Conservation (phyloP, 169 alveolate species). For the Plasmodium chabaudi region DNA sequence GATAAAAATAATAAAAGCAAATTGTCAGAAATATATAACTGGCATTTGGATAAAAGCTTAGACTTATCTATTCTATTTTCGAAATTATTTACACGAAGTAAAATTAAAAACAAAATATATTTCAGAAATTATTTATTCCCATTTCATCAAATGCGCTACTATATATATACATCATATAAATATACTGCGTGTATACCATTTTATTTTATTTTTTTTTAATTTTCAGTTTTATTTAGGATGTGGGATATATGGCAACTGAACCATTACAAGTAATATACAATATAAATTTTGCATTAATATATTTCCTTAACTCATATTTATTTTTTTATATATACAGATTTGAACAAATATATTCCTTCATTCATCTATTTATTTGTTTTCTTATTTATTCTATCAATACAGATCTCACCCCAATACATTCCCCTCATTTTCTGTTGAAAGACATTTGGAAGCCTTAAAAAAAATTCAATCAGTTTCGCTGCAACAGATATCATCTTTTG, state of each 20-base stretch:
- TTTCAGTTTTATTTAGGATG: constrained; percentile 63
- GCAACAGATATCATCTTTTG: constrained; percentile 61
- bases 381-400: neutral
- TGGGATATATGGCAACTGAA: constrained; percentile 75
- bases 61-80: constrained; percentile 65
- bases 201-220: constrained; percentile 2
- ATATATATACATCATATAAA: neutral
- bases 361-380: neutral
- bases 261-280: constrained; percentile 58
- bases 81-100: constrained; percentile 66
- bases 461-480: constrained; percentile 66
- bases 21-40: constrained; percentile 50
- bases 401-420: constrained; percentile 57
- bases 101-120: constrained; percentile 1
- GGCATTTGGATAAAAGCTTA: constrained; percentile 67
- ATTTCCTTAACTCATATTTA: neutral
- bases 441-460: constrained; percentile 68
- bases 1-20: constrained; percentile 5
- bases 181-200: neutral
- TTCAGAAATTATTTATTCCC: too few relatives aligned
- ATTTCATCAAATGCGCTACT: neutral
- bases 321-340: neutral
- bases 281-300: neutral
- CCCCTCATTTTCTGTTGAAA: constrained; percentile 61
- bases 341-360: neutral